phyloP scores from a whole-genome alignment of 108 stramenopile genomes.

The Fragilariopsis cylindrus region DNA sequence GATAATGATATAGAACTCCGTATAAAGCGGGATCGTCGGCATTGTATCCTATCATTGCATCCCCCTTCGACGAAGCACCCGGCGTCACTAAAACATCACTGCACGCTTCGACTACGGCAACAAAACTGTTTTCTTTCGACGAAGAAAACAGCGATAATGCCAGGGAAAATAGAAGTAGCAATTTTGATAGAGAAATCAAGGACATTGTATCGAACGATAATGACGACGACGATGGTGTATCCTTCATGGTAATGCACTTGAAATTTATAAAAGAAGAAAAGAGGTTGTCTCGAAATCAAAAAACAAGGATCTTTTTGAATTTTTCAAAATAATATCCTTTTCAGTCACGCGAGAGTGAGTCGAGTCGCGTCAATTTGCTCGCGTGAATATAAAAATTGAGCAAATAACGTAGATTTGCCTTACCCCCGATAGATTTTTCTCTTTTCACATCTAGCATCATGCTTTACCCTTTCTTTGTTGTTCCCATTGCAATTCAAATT shows the following conservation, averaged over 20 bases:
- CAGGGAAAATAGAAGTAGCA: not conserved
- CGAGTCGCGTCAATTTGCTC: too few relatives aligned
- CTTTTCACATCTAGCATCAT: too few relatives aligned
- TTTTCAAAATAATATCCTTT: too few relatives aligned
- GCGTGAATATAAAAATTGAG: too few relatives aligned
- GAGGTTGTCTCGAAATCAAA: too few relatives aligned
- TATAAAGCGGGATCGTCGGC: conserved; percentile 40
- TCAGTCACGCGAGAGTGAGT: too few relatives aligned
- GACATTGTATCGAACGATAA: not conserved
- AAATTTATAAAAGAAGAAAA: too few relatives aligned
- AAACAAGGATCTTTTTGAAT: too few relatives aligned
- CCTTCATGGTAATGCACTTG: not conserved
- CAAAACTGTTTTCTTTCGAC: not conserved
- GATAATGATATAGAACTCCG: conserved; percentile 62
- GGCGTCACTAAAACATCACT: conserved; percentile 68
- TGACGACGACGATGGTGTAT: not conserved
- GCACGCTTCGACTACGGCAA: conserved; percentile 35
- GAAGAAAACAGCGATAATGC: not conserved
- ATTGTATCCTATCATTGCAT: conserved; percentile 67
- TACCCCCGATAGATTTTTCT: too few relatives aligned
- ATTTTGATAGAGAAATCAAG: not conserved
- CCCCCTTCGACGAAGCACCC: conserved; percentile 55
- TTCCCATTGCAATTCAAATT: too few relatives aligned
- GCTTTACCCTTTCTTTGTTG: too few relatives aligned
- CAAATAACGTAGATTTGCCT: too few relatives aligned